These are phyloP conservation scores for Thielaviopsis punctulata DNA, from an alignment of 2,329 filamentous ascomycete genomes.

Conservation along the genomic window DNA sequence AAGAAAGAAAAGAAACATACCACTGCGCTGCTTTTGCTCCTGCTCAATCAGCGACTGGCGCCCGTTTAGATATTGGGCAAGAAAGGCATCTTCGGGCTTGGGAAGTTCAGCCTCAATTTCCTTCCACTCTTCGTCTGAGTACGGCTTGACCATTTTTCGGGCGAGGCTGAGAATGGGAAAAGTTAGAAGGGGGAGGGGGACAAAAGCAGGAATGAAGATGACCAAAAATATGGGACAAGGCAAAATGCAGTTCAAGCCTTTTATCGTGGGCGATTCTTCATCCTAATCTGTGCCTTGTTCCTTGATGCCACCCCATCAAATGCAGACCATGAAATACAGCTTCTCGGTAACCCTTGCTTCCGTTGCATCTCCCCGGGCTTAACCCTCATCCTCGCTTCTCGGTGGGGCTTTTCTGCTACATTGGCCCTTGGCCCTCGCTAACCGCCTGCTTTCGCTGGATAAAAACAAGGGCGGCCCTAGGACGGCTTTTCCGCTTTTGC, in stretches of 20 bases:
- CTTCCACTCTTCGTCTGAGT: slow-evolving; percentile 41
- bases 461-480: too few relatives aligned
- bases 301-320: too few relatives aligned
- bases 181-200: too few relatives aligned
- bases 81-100: slow-evolving; percentile 49
- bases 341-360: not conserved
- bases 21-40: slow-evolving; percentile 64
- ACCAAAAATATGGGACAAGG: not conserved
- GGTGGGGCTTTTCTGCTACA: too few relatives aligned
- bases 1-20: slow-evolving; percentile 5
- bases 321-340: too few relatives aligned
- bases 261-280: not conserved
- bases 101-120: slow-evolving; percentile 41
- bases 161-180: too few relatives aligned
- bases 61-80: slow-evolving; percentile 65
- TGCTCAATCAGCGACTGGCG: slow-evolving; percentile 59
- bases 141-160: slow-evolving; percentile 19
- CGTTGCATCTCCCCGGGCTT: slow-evolving; percentile 2
- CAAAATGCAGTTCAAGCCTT: not conserved
- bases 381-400: too few relatives aligned
- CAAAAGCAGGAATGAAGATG: not conserved
- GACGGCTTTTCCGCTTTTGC: too few relatives aligned
- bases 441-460: too few relatives aligned
- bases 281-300: too few relatives aligned
- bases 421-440: too few relatives aligned